Evolutionary conservation across 345 rosid species (phyloP), one percentile per base, ranked within the genome.

Genomic region (Alliaria petiolata): DNA sequence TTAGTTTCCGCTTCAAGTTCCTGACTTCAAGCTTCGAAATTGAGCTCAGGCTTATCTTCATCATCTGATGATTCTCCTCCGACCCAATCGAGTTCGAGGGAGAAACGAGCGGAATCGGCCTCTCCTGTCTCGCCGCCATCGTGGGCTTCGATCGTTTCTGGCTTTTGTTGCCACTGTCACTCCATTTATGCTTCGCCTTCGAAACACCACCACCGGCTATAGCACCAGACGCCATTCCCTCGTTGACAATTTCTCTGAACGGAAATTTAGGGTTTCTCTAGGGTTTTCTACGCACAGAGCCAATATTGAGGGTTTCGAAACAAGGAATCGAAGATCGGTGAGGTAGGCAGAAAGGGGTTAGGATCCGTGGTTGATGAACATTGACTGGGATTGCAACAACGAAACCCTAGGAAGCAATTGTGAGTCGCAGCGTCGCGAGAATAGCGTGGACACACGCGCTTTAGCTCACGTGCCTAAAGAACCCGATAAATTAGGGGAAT

Each of bases 361-460:
- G 51, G 59, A 44, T 76, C 40, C 9, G 36, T 58, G 51, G 73
- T 19, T 58, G 22, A 25, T 59, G 33, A 74, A 59, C 38, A 62
- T 42, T 60, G 34, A 60, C 75, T 59, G 72, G 3, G 50, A 49
- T 69, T 49, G 62, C 62, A 57, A 63, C 36, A 62, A 59, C 62
- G 72, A 71, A 77, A 64, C 80, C 80, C 80, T 77, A 77, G 64
- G 62, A 50, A 57, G 68, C 76, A 33, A 58, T 57, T 58, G 46
- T 20, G 67, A 68, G 74, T 62, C 54, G 57, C 67, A 39, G 62
- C 54, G 62, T 66, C 57, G 42, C 58, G 65, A 54, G 63, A 56
- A 16, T 50, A 10, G 62, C 28, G 67, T 49, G 57, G n/a, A 22
- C 6, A 54, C 75, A 44, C 74, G 79, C 75, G 60, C 59, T 54